Base-by-base conservation (phyloP, 768 basidiomycete species). In the Rhodosporidiobolus sp. region DNA sequence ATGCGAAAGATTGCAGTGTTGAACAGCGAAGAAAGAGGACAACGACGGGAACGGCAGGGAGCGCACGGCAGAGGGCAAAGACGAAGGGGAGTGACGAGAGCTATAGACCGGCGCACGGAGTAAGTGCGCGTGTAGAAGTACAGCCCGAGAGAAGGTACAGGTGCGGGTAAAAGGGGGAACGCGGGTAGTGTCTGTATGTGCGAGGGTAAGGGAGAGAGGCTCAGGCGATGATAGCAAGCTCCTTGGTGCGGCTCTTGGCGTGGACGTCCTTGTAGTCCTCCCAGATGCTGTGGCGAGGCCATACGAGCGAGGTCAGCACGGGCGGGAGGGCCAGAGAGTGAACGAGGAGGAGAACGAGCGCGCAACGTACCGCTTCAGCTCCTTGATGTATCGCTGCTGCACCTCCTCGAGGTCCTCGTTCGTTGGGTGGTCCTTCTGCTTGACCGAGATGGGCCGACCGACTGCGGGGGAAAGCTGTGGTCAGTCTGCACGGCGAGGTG, bases 301-400 rank as follows among this genome's bases (percentile, higher is more conserved):
- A 49, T 24, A 28, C 19, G 16, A 2, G 12, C 22, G 14, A 35
- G 34, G 46, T 16, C 3, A 26, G 11, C 6, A 9, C 8, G 34
- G 16, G 48, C 0, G 45, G 9, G 7, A 32, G 19, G 10, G 10
- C n/a, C 34, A 14, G 12, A 12, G 26, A 14, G 28, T 35, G 17
- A 14, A 17, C 3, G 52, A 11, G 19, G n/a, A 34, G 38, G 38
- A 53, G 28, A 53, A 38, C 32, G 48, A 34, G 38, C 19, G 14
- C 6, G 12, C 16, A 12, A 30, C 69, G 35, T 10, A 70, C 73
- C 67, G 53, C 58, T 75, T 67, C 17, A 98, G 84, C 81, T 99
- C 94, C 55, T 90, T 90, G 70, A 99, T 98, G 80, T 99, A 99
- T 75, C 85, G 82, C 74, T 86, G 84, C 78, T 99, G 96, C 26